Base-by-base conservation (phyloP, 345 rosid species). In the Euphorbia peplus region DNA sequence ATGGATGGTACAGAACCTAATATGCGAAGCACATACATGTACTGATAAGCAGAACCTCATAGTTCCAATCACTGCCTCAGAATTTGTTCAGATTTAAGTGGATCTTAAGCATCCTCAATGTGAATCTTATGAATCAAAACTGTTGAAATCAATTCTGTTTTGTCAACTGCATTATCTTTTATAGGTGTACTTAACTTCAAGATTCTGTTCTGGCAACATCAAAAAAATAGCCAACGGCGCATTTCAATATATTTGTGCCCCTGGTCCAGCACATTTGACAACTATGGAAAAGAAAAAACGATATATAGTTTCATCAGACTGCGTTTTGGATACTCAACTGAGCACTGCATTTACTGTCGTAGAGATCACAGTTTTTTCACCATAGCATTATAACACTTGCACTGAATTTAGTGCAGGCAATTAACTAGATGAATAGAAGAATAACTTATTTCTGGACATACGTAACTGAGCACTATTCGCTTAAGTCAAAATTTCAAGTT, bases 221-320 rank as follows among this genome's bases (percentile, higher is more conserved):
- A n/a, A n/a, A 75, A 93, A 93, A 81, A n/a, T n/a, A 93, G 91
- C 83, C 89, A 96, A 63, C 87, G n/a, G n/a, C n/a, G n/a, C n/a
- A n/a, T n/a, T n/a, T n/a, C 86, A 52, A 93, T 96, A 32, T 95
- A 91, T 85, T 79, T 91, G 98, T 35, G 96, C 97, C 55, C 73
- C 84, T 63, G 86, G 79, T 67, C 98, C 97, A 25, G 97, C 98
- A 64, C 88, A 80, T 68, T 60, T 85, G 63, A 93, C 95, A 66
- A 93, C 96, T 83, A 95, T 91, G 87, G 28, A 65, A 76, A 80
- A 28, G 8, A 55, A 30, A 19, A 26, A 39, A 22, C 28, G 69
- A 47, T 7, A 58, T 69, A 37, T 25, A 19, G 55, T 22, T 46
- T 1, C 15, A 71, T 63, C 51, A 46, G 39, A 22, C 25, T 26